These are phyloP conservation scores for Pseudogymnoascus destructans DNA, from an alignment of 2,329 filamentous ascomycete genomes.

Conservation along the genomic window DNA sequence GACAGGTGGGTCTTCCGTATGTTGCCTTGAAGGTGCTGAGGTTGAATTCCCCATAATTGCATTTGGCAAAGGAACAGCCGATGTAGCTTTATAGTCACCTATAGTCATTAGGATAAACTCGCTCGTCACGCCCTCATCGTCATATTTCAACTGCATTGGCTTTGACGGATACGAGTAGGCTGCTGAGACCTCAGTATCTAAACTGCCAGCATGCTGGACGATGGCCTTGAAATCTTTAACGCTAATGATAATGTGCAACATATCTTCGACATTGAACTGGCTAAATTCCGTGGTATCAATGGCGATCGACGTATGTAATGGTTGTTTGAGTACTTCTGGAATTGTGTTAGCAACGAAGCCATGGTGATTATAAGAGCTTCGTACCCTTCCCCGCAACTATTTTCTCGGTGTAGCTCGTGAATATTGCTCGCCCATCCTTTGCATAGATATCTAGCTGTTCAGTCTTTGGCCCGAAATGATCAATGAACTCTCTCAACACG, in stretches of 20 bases:
- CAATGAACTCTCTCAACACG: slow-evolving; percentile 60
- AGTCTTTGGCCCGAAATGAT: slow-evolving; percentile 68
- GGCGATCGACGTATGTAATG: slow-evolving; percentile 65
- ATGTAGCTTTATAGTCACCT: slow-evolving; percentile 39
- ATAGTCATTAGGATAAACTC: slow-evolving; percentile 77
- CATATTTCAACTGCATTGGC: slow-evolving; percentile 61
- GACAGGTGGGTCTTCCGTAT: slow-evolving; percentile 19
- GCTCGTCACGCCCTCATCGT: slow-evolving; percentile 52
- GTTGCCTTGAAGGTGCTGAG: slow-evolving; percentile 20
- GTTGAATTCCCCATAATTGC: slow-evolving; percentile 19
- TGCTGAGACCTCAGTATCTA: slow-evolving; percentile 52
- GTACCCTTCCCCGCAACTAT: slow-evolving; percentile 52
- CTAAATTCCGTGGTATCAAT: slow-evolving; percentile 67
- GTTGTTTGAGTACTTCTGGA: slow-evolving; percentile 63
- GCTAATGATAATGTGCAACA: slow-evolving; percentile 66
- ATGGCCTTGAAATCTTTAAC: slow-evolving; percentile 76
- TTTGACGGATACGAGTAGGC: slow-evolving; percentile 58
- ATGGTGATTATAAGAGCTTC: slow-evolving; percentile 9
- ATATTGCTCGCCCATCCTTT: slow-evolving; percentile 54
- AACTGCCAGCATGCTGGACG: slow-evolving; percentile 58
- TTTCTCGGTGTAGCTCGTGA: slow-evolving; percentile 74
- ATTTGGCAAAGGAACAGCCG: slow-evolving; percentile 20
- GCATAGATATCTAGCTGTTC: slow-evolving; percentile 70
- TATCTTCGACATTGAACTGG: slow-evolving; percentile 58
- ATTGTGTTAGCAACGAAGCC: slow-evolving; percentile 7